Percentiles rank a stretch among this genome's conserved stretches.
phyloP scores from a whole-genome alignment of 1,139 yeast genomes.

The Yamadazyma atlantica region DNA sequence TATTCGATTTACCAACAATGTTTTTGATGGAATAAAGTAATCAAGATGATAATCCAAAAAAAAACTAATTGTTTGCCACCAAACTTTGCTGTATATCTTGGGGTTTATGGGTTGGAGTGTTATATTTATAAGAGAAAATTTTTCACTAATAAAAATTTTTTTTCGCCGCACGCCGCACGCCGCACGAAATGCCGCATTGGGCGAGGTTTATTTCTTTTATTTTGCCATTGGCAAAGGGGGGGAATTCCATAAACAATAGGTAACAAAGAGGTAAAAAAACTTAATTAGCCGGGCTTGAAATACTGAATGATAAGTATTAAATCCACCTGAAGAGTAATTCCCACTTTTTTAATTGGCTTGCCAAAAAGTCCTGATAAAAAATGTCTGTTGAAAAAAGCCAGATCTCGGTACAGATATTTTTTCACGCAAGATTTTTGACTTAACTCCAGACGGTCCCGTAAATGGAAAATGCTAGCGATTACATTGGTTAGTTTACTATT shows the following conservation, averaged over 20 bases:
- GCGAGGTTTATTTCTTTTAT: conserved; percentile 6
- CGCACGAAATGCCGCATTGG: conserved; percentile 6
- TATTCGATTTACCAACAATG: neutral
- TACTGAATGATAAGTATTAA: no score
- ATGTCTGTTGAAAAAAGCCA: neutral
- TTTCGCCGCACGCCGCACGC: conserved; percentile 19
- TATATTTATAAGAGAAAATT: conserved; percentile 4
- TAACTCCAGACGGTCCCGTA: neutral
- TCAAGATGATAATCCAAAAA: no score
- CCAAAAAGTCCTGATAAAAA: no score
- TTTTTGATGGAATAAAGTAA: no score
- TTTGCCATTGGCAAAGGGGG: neutral
- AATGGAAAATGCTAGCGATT: conserved; percentile 1
- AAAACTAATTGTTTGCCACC: conserved; percentile 1
- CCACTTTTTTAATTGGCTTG: no score
- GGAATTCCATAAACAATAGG: neutral
- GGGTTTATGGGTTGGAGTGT: neutral
- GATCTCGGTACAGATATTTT: no score
- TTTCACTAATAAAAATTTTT: conserved; percentile 10
- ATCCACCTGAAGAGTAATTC: no score
- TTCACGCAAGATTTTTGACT: neutral
- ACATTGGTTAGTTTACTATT: neutral
- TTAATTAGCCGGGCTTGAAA: no score
- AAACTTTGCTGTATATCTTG: neutral
- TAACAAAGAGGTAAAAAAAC: neutral